Evolutionary conservation across 331 rosid genomes (phyloP).

Genomic region (Malus hybrid): DNA sequence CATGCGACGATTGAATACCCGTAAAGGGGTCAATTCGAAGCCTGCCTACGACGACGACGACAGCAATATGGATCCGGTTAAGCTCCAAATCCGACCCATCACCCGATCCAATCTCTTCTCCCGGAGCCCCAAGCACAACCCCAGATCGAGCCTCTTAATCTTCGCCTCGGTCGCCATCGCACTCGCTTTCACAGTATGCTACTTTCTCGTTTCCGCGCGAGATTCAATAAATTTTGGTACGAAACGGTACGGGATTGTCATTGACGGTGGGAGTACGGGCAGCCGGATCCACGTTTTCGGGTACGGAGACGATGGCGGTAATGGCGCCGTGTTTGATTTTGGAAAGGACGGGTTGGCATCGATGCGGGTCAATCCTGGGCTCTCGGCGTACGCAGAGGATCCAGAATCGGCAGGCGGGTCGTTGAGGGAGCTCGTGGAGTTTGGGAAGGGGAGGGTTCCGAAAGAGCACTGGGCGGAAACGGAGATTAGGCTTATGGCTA

Average conservation of each 20-base stretch:
- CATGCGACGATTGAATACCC: slow-evolving; percentile 85
- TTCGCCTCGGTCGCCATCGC: slow-evolving; percentile 21
- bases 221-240: neutral
- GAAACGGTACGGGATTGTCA: slow-evolving; percentile 42
- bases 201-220: slow-evolving; percentile 7
- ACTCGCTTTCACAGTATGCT: slow-evolving; percentile 30
- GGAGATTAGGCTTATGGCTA: slow-evolving; percentile 74
- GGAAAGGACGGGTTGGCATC: slow-evolving; percentile 44
- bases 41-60: neutral
- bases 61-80: slow-evolving; percentile 56
- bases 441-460: no score
- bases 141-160: slow-evolving; percentile 22
- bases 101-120: slow-evolving; percentile 57
- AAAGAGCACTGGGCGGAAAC: no score
- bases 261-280: slow-evolving; percentile 95
- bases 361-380: slow-evolving; percentile 70
- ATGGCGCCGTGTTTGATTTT: slow-evolving; percentile 37
- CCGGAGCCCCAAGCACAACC: slow-evolving; percentile 28
- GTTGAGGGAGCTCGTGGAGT: slow-evolving; percentile 35
- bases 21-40: slow-evolving; percentile 31
- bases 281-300: slow-evolving; percentile 69
- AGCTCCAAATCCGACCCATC: slow-evolving; percentile 52
- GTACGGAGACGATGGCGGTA: slow-evolving; percentile 24
- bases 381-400: slow-evolving; percentile 54
- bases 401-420: slow-evolving; percentile 58